Conservation (phyloP, 1,139 yeast species). For the Magnusiomyces ingens region DNA sequence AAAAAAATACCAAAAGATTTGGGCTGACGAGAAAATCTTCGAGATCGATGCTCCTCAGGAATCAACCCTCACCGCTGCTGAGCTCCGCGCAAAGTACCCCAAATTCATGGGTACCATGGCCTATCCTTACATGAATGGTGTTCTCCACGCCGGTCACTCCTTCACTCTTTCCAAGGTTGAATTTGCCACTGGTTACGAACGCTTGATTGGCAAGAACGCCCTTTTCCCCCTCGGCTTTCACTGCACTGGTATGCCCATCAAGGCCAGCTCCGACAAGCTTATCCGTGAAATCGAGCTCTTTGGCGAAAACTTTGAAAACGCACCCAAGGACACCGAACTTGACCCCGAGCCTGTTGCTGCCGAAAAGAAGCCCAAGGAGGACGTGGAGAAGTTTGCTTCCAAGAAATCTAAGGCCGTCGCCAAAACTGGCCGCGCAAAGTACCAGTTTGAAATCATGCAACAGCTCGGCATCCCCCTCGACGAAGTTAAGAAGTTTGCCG, state of each 20-base stretch:
- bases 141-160: conserved; percentile 94
- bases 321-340: conserved; percentile 52
- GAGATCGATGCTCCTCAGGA: conserved; percentile 89
- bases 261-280: conserved; percentile 92
- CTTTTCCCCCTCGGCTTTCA: conserved; percentile 97
- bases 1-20: conserved; percentile 75
- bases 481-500: conserved; percentile 82
- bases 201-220: conserved; percentile 90
- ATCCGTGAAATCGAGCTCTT: conserved; percentile 87
- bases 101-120: conserved; percentile 94
- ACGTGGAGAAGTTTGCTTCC: conserved; percentile 83
- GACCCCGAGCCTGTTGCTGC: conserved; percentile 36
- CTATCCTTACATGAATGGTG: conserved; percentile 98
- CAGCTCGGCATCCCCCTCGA: conserved; percentile 82
- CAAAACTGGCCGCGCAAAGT: conserved; percentile 88
- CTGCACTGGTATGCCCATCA: conserved; percentile 99
- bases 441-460: conserved; percentile 92
- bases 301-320: conserved; percentile 75
- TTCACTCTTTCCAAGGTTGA: conserved; percentile 94
- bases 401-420: conserved; percentile 90
- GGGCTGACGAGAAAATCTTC: conserved; percentile 81
- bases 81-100: conserved; percentile 72
- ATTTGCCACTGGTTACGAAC: conserved; percentile 87
- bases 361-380: conserved; percentile 47
- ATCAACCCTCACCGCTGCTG: conserved; percentile 53